Conservation (phyloP, 441 rosid species). For the Eruca vesicaria region DNA sequence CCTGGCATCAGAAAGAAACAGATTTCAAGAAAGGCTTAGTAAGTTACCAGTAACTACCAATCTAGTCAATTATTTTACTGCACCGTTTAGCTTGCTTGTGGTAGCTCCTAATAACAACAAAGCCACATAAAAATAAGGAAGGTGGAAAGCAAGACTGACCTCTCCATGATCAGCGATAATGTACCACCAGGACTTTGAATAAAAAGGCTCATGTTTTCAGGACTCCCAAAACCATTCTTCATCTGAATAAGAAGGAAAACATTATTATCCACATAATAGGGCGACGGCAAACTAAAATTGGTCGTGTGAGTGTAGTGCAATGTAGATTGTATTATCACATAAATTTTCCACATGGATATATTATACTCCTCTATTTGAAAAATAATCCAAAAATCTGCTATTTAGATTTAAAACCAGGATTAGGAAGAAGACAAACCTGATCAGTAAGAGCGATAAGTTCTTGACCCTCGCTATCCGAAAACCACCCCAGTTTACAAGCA, state of each 20-base stretch:
- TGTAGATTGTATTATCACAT: constrained; percentile 23
- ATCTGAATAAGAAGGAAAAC: constrained; percentile 46
- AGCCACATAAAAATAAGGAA: neutral
- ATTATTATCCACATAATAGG: constrained; percentile 21
- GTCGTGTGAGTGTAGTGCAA: constrained; percentile 27
- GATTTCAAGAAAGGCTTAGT: neutral
- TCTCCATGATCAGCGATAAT: constrained; percentile 51
- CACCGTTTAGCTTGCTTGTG: neutral
- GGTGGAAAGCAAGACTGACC: constrained; percentile 41
- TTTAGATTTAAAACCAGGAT: neutral
- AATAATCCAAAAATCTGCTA: too few species aligned
- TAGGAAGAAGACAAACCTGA: constrained; percentile 53
- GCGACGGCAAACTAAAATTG: neutral
- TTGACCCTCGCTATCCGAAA: constrained; percentile 54
- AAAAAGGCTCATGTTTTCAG: constrained; percentile 36
- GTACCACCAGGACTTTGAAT: constrained; percentile 33
- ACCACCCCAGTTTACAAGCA: constrained; percentile 89
- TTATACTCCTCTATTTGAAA: too few species aligned
- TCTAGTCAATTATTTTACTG: neutral
- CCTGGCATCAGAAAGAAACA: constrained; percentile 41
- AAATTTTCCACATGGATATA: constrained; percentile 6
- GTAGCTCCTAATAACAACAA: neutral
- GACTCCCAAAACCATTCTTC: constrained; percentile 53
- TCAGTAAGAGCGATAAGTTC: constrained; percentile 60
- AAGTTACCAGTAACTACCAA: neutral